Conservation (phyloP, 805 yeast species). For the Scheffersomyces spartinae region DNA sequence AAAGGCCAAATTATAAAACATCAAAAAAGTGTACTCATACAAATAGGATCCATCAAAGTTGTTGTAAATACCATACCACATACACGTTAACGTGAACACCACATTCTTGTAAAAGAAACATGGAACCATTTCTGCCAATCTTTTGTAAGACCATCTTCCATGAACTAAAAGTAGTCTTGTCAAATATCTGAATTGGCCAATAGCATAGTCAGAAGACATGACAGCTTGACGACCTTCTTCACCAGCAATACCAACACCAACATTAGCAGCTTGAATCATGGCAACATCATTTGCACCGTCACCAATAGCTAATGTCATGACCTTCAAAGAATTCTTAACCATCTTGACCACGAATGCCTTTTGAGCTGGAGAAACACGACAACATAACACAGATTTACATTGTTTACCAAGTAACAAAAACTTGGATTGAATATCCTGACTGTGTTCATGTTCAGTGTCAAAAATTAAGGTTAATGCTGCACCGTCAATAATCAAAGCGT, state of each 20-base stretch:
- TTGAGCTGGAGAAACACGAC: conserved; percentile 78
- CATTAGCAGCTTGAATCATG: conserved; percentile 78
- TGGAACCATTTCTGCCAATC: conserved; percentile 70
- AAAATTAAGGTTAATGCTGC: conserved; percentile 42
- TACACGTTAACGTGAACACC: conserved; percentile 59
- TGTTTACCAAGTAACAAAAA: conserved; percentile 64
- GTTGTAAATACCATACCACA: conserved; percentile 65
- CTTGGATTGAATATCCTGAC: conserved; percentile 29
- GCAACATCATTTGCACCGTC: conserved; percentile 86
- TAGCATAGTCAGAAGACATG: conserved; percentile 75
- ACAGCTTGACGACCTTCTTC: conserved; percentile 83
- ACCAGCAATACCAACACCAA: conserved; percentile 82
- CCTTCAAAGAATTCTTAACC: conserved; percentile 53
- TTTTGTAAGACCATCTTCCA: conserved; percentile 74
- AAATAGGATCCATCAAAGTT: conserved; percentile 67
- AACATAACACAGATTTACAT: conserved; percentile 69
- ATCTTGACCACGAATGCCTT: conserved; percentile 64
- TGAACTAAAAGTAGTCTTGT: conserved; percentile 58
- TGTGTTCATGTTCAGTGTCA: conserved; percentile 19
- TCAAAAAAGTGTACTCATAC: conserved; percentile 67
- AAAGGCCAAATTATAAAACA: conserved; percentile 71
- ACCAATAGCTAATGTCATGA: conserved; percentile 73
- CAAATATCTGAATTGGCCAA: conserved; percentile 67
- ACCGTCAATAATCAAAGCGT: conserved; percentile 64
- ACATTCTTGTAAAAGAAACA: conserved; percentile 71